Percentiles rank a stretch among this genome's conserved stretches.
Conservation (phyloP, 495 filamentous ascomycete genomes). For the Penicillium antarcticum region DNA sequence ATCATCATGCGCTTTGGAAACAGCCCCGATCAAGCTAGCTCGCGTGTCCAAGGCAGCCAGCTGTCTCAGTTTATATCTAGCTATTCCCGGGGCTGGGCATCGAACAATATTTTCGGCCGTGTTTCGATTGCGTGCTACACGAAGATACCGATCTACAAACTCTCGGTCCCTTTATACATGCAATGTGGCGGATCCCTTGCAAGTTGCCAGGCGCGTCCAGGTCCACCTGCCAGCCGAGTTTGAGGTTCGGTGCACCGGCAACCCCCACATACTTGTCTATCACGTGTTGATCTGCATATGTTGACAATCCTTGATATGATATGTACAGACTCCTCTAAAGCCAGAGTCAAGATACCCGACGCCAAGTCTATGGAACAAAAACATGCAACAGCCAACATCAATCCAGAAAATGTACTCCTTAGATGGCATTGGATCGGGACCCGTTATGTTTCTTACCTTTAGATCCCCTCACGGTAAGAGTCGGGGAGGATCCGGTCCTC, state of each 20-base stretch:
- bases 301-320: background rate
- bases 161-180: background rate
- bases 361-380: slow-evolving; percentile 9
- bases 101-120: too few species aligned
- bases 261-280: slow-evolving; percentile 2
- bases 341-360: background rate
- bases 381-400: background rate
- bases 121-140: background rate
- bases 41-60: background rate
- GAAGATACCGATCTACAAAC: too few species aligned
- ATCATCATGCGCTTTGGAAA: background rate
- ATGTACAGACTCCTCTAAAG: background rate
- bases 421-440: background rate
- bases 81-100: too few species aligned
- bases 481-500: slow-evolving; percentile 65
- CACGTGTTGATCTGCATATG: background rate
- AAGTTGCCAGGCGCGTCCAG: background rate
- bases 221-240: slow-evolving; percentile 15
- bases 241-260: slow-evolving; percentile 2
- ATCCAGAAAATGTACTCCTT: background rate
- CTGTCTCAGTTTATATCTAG: too few species aligned
- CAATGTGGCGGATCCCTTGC: slow-evolving; percentile 10
- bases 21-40: background rate
- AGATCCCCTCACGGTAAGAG: slow-evolving; percentile 46
- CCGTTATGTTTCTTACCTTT: slow-evolving; percentile 3